Conservation (phyloP, 257 asterid genomes). For the Fraxinus excelsior region DNA sequence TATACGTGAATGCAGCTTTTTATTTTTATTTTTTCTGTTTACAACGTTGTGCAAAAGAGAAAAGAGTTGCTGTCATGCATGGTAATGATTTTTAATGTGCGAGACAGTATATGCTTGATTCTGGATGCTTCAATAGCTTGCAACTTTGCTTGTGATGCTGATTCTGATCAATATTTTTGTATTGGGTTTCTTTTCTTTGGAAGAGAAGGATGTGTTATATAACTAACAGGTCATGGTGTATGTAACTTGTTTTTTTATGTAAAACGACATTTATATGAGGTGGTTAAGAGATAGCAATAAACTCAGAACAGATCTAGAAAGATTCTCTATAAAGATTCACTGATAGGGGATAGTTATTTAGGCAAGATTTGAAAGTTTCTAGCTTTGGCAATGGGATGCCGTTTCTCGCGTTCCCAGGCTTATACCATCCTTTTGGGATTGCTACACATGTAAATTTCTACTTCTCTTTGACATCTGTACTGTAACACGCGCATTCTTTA, state of each 20-base stretch:
- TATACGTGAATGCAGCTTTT: slow-evolving; percentile 4
- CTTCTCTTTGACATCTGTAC: not conserved
- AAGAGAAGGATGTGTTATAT: not conserved
- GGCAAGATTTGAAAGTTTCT: not conserved
- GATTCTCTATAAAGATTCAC: not conserved
- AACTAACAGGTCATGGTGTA: not conserved
- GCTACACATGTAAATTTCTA: not conserved
- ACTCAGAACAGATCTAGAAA: not conserved
- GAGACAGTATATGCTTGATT: not conserved
- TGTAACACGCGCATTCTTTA: not conserved
- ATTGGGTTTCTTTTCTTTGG: not conserved
- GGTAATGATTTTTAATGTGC: slow-evolving; percentile 11
- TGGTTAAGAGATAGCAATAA: not conserved
- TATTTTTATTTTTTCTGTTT: not conserved
- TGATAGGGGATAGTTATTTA: not conserved
- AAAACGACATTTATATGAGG: not conserved
- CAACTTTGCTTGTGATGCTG: not conserved
- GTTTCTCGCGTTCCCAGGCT: not conserved
- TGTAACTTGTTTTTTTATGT: not conserved
- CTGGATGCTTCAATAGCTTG: not conserved
- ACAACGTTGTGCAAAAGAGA: slow-evolving; percentile 17
- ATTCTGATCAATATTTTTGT: not conserved
- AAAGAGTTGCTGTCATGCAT: not conserved
- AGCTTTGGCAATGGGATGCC: not conserved
- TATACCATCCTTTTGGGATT: not conserved